Percentiles rank a stretch among this genome's conserved stretches.
Evolutionary conservation across 495 filamentous ascomycete genomes (phyloP).

Genomic region (Penicillium fimorum): DNA sequence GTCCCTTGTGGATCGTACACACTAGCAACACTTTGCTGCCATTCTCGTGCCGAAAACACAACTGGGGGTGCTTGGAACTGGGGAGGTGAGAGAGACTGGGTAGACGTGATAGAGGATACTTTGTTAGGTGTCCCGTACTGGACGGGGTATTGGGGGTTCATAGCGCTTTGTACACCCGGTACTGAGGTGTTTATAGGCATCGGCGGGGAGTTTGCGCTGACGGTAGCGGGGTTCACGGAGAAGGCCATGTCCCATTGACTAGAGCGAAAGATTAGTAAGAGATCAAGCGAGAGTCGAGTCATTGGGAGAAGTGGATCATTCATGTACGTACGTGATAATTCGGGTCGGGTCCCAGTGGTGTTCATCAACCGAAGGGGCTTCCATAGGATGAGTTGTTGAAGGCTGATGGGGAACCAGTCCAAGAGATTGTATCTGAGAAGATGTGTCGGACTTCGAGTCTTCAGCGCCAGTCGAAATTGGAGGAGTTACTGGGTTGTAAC

Average conservation of each 20-base stretch:
- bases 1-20: conserved; percentile 74
- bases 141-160: conserved; percentile 37
- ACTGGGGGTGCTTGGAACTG: conserved; percentile 57
- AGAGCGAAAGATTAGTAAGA: conserved; percentile 28
- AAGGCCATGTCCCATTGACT: conserved; percentile 94
- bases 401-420: conserved; percentile 64
- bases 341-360: conserved; percentile 86
- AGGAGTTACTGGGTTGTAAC: conserved; percentile 75
- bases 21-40: conserved; percentile 92
- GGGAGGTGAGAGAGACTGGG: conserved; percentile 53
- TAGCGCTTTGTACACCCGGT: conserved; percentile 31
- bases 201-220: conserved; percentile 51
- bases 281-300: background rate
- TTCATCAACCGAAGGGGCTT: conserved; percentile 63
- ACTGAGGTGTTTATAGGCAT: conserved; percentile 35
- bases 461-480: conserved; percentile 74
- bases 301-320: background rate
- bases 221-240: conserved; percentile 57
- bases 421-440: conserved; percentile 73
- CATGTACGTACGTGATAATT: conserved; percentile 82
- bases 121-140: conserved; percentile 40
- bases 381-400: conserved; percentile 44
- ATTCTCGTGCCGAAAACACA: conserved; percentile 90
- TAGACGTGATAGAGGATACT: conserved; percentile 31
- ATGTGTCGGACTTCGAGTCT: conserved; percentile 73